phyloP scores from a whole-genome alignment of 2,329 filamentous ascomycete genomes.

The Elsinoe fawcettii region DNA sequence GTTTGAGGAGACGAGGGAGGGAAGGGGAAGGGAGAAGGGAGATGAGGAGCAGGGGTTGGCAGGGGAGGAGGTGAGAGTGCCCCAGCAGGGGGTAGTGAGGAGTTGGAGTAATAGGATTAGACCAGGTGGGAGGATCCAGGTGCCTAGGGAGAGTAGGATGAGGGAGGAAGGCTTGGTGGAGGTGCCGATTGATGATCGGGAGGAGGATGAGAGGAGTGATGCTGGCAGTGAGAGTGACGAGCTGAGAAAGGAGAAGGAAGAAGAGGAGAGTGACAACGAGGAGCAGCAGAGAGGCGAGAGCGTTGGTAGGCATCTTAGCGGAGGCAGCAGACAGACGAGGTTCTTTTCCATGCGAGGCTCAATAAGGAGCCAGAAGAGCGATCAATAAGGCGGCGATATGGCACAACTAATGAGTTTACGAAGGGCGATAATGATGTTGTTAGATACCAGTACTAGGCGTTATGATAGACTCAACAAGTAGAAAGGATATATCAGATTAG shows the following conservation, averaged over 20 bases:
- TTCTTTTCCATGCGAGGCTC: not conserved
- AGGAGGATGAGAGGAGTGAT: not conserved
- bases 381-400: not conserved
- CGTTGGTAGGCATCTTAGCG: not conserved
- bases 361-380: not conserved
- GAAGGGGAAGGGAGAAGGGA: not conserved
- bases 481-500: too few species aligned
- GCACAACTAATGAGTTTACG: not conserved
- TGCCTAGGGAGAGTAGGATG: not conserved
- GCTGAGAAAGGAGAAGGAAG: not conserved
- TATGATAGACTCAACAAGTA: not conserved
- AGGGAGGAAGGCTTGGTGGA: constrained; percentile 1
- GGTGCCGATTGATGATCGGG: not conserved
- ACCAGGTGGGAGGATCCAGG: not conserved
- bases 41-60: not conserved
- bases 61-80: not conserved
- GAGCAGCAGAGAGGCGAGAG: not conserved
- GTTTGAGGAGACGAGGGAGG: not conserved
- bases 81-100: not conserved
- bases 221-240: not conserved
- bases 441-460: not conserved
- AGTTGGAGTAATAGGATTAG: not conserved
- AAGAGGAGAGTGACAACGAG: not conserved
- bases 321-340: not conserved
- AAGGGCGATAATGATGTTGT: not conserved